Base-by-base conservation (phyloP, 2,329 filamentous ascomycete species). In the Didymella exigua region DNA sequence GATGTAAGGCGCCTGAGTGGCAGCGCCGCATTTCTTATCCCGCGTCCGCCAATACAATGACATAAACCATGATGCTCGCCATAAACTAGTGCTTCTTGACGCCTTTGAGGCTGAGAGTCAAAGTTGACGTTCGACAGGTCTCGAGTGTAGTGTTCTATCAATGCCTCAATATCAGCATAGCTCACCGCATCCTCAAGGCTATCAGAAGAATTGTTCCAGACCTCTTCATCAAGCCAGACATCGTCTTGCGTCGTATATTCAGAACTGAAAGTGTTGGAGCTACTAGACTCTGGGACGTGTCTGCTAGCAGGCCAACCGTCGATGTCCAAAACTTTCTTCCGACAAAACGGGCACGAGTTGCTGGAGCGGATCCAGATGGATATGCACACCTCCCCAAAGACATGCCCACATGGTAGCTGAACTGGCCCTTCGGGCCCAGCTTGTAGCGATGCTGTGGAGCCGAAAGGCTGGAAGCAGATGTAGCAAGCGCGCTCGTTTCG, bases 321-420 rank as follows among this genome's bases (percentile, higher is more conserved):
- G 31, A 37, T 42, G 26, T 18, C 30, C 18, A 29, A 34, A 19
- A 49, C 30, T 49, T 47, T 27, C 27, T 29, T 19, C 29, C 60
- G 57, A 37, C 62, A 66, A 16, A 62, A 45, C 8, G 59, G 60
- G 34, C 60, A 66, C 24, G 63, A 60, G 23, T 48, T 51, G 21
- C 47, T 56, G 9, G 24, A 34, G 8, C 19, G 21, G 7, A 34
- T 49, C 63, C 59, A 67, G 16, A 27, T 57, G 13, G 38, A 14
- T 18, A 63, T 58, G 44, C 58, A 63, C 14, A 34, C 47, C 18
- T 27, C 33, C n/a, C 62, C 62, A 49, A 62, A 62, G 34, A 59
- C 38, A 53, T 65, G 62, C 9, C 59, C 47, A 47, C 54, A 63
- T 13, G 33, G 27, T 16, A 62, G 59, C 30, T 59, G 48, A 16